Conservation (phyloP, 805 yeast genomes). For the Pichia rugopelliculosa region DNA sequence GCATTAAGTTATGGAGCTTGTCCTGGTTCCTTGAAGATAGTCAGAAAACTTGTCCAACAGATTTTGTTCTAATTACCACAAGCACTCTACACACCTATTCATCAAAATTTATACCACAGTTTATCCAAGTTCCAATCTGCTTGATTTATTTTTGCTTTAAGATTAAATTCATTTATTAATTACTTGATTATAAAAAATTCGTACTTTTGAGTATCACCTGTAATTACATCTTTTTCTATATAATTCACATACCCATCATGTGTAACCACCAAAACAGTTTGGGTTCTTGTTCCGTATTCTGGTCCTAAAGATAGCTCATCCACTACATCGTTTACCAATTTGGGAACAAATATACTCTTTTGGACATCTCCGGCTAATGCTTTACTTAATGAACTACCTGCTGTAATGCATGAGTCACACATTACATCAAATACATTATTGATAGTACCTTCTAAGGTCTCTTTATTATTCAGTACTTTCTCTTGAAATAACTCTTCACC, state of each 20-base stretch:
- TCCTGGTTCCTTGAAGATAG: too few relatives aligned
- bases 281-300: constrained; percentile 12
- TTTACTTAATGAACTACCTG: not conserved
- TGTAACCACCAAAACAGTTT: constrained; percentile 10
- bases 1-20: too few relatives aligned
- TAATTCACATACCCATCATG: not conserved
- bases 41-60: too few relatives aligned
- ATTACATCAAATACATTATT: constrained; percentile 36
- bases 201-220: not conserved
- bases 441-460: constrained; percentile 1
- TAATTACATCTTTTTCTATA: not conserved
- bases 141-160: too few relatives aligned
- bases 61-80: too few relatives aligned
- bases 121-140: too few relatives aligned
- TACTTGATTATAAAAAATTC: not conserved
- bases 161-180: not conserved
- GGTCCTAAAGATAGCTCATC: not conserved
- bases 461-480: not conserved
- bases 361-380: constrained; percentile 1
- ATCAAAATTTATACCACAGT: not conserved
- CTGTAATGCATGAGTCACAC: constrained; percentile 10
- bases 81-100: too few relatives aligned
- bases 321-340: not conserved
- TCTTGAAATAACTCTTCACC: constrained; percentile 54
- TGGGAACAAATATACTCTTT: constrained; percentile 8